Percentiles rank a stretch among this genome's conserved stretches.
phyloP scores from a whole-genome alignment of 768 basidiomycete genomes.

The Leccinum disarticulatum region DNA sequence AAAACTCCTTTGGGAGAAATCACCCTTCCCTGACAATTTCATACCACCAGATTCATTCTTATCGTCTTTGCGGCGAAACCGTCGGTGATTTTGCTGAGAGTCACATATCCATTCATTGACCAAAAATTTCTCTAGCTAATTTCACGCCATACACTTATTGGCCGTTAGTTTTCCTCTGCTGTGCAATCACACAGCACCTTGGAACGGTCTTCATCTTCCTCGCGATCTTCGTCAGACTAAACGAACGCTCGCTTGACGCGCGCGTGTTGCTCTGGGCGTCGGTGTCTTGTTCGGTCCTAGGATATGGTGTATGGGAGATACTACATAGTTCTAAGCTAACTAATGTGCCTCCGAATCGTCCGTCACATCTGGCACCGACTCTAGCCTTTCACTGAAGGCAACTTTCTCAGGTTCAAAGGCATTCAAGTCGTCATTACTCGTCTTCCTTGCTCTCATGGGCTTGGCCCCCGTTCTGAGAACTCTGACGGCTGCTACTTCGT shows the following conservation, averaged over 20 bases:
- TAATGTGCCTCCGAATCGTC: slow-evolving; percentile 25
- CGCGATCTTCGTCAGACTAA: slow-evolving; percentile 71
- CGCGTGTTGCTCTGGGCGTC: slow-evolving; percentile 67
- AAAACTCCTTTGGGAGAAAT: slow-evolving; percentile 76
- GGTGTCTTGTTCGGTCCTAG: slow-evolving; percentile 54
- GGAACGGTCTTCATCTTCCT: slow-evolving; percentile 81
- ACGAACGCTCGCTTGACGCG: slow-evolving; percentile 64
- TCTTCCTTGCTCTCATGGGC: slow-evolving; percentile 86
- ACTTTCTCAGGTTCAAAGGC: slow-evolving; percentile 58
- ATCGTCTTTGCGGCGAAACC: slow-evolving; percentile 73
- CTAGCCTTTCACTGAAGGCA: slow-evolving; percentile 11
- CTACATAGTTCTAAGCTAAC: slow-evolving; percentile 41
- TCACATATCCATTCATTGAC: slow-evolving; percentile 13
- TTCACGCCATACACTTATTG: slow-evolving; percentile 78
- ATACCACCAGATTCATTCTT: slow-evolving; percentile 75
- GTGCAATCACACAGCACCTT: slow-evolving; percentile 82
- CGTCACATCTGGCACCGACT: slow-evolving; percentile 9
- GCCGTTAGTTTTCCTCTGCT: slow-evolving; percentile 67
- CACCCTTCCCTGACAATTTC: slow-evolving; percentile 82
- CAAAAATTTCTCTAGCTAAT: slow-evolving; percentile 52
- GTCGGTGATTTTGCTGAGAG: slow-evolving; percentile 44
- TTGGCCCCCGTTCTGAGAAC: slow-evolving; percentile 90
- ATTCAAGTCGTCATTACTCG: slow-evolving; percentile 79
- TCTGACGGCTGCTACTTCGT: slow-evolving; percentile 90
- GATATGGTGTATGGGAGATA: slow-evolving; percentile 64